Percentiles rank a stretch among this genome's conserved stretches.
Conservation (phyloP, 768 basidiomycete genomes). For the Leccinum sublutescens region DNA sequence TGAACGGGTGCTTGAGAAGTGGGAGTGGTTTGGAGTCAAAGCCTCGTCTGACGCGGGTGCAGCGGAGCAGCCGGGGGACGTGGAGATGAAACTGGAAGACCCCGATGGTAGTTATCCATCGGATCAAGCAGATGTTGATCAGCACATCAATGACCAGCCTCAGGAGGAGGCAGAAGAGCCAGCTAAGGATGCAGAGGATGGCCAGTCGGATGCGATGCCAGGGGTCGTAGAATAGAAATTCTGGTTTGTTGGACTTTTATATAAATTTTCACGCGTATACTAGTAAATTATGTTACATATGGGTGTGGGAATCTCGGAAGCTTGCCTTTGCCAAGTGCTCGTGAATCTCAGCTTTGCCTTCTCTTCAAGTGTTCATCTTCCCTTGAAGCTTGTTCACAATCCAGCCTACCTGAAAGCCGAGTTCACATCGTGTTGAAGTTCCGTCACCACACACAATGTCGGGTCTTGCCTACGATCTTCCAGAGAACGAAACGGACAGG, state of each 20-base stretch:
- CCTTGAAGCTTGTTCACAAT: neutral
- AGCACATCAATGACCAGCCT: slow-evolving; percentile 1
- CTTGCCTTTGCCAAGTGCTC: slow-evolving; percentile 1
- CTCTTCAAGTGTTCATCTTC: neutral
- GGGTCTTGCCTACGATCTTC: slow-evolving; percentile 29
- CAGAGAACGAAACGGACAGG: slow-evolving; percentile 16
- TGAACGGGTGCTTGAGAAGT: slow-evolving; percentile 65
- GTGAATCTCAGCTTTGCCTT: neutral
- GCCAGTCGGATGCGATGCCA: slow-evolving; percentile 15
- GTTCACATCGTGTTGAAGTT: neutral
- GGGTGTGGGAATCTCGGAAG: slow-evolving; percentile 13
- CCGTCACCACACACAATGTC: slow-evolving; percentile 24
- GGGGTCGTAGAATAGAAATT: slow-evolving; percentile 12
- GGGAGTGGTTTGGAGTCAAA: slow-evolving; percentile 48
- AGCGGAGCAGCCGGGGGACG: slow-evolving; percentile 16
- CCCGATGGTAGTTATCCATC: slow-evolving; percentile 1
- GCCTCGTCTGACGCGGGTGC: neutral
- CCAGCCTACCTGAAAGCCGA: neutral
- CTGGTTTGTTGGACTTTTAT: neutral
- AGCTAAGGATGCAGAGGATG: slow-evolving; percentile 2
- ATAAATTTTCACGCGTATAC: neutral
- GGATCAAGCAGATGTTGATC: slow-evolving; percentile 6
- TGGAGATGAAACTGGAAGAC: slow-evolving; percentile 32
- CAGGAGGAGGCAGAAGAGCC: slow-evolving; percentile 7
- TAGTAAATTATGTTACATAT: neutral